These are phyloP conservation scores for Pseudisothecium myosuroides DNA, from an alignment of 225 moss, liverwort and hornwort genomes.

Conservation along the genomic window DNA sequence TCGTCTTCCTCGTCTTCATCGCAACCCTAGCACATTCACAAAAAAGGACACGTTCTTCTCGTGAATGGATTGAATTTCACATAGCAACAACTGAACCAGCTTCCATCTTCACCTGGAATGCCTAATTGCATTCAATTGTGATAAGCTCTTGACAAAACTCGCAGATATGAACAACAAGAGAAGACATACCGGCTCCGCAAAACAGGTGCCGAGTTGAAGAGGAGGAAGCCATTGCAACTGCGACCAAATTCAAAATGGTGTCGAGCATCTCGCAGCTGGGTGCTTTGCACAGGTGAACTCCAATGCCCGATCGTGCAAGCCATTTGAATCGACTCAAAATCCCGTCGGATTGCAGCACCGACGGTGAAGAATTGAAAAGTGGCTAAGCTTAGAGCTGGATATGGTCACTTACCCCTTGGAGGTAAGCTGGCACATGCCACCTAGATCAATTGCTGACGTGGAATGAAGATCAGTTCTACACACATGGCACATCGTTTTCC, in stretches of 20 bases:
- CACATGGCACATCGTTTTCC: neutral
- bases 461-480: neutral
- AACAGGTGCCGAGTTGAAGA: neutral
- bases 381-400: neutral
- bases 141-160: neutral
- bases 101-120: neutral
- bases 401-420: neutral
- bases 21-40: neutral
- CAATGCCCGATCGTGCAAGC: slow-evolving; percentile 5
- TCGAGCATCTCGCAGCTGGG: neutral
- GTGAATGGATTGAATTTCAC: neutral
- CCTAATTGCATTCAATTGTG: neutral
- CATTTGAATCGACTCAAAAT: slow-evolving; percentile 1
- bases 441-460: neutral
- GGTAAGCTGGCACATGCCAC: neutral
- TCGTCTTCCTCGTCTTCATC: neutral
- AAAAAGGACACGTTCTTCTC: neutral
- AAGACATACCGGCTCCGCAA: neutral
- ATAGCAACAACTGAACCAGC: neutral
- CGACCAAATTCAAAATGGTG: neutral
- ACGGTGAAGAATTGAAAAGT: neutral
- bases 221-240: neutral
- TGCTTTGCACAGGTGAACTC: neutral
- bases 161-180: neutral
- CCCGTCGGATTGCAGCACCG: neutral